Evolutionary conservation across 345 rosid genomes (phyloP), one percentile per base, ranked within the genome.

Genomic region (Mercurialis annua): DNA sequence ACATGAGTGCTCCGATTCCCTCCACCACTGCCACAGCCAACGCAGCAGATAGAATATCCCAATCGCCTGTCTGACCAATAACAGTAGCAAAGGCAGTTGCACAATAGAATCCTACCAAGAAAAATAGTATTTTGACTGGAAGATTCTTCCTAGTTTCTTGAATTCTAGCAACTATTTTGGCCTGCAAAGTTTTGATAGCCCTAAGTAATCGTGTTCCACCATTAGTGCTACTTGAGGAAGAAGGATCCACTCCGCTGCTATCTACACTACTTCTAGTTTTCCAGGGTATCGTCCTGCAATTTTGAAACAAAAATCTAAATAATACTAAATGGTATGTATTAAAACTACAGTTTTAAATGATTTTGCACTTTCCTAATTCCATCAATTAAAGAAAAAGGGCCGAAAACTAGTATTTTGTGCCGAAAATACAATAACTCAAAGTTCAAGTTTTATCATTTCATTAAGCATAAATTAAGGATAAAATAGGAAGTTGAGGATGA

Each of bases 61-160:
- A 93, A 62, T 93, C 98, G 63, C 96, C 98, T 12, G 94, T 90
- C 80, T 93, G 97, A 73, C 98, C 98, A n/a, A 88, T 93, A 68
- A 87, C 89, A 51, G 87, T 87, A 11, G 87, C 81, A 61, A 87
- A 87, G 57, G 90, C 90, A 18, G 93, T 93, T 60, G 98, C 97
- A 69, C 89, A 90, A 62, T 93, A 93, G 73, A 83, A 93, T 21
- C 98, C 98, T 4, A 84, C 87, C 88, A 93, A 73, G 76, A 93
- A 87, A 80, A 88, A 93, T 69, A 93, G 77, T 36, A 93, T 70
- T 71, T 93, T 90, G 71, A 76, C 59, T 1, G 97, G 89, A 46
- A 93, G 85, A 72, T 80, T 81, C 73, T 86, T 85, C 85, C 83
- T 82, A 55, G 86, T 61, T 78, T 81, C 86, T 62, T 60, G 75